Base-by-base conservation (phyloP, 495 filamentous ascomycete species). In the Gamarada debralockiae region DNA sequence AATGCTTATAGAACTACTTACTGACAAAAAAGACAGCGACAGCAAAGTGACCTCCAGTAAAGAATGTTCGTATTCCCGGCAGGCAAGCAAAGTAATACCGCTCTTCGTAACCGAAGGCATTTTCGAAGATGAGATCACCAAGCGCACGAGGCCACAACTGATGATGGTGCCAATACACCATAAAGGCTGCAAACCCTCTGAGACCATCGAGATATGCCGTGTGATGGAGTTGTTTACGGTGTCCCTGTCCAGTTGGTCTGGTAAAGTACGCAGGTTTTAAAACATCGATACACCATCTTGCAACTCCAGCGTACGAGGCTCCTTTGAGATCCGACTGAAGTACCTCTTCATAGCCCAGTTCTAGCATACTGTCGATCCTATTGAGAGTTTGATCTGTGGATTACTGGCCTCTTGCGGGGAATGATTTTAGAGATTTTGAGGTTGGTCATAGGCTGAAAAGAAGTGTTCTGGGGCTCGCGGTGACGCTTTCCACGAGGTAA, bases 1-100 rank as follows among this genome's bases (percentile, higher is more conserved):
- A n/a, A n/a, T n/a, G n/a, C n/a, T n/a, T n/a, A n/a, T n/a, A n/a
- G n/a, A n/a, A n/a, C n/a, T n/a, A 29, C 27, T 29, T 29, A 88
- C 27, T 80, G 48, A 86, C 79, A 65, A 86, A 88, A 71, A 88
- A 87, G 39, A 86, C 77, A 55, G 80, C 75, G 7, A 88, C 84
- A 77, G 85, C 84, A 52, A 83, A 79, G 48, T 79, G 78, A 18
- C 83, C 84, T 7, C 78, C 79, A 14, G 71, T 14, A 41, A 83
- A 71, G 15, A 86, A 62, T 49, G 85, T 66, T 36, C 83, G 76
- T 1, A 86, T 39, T 48, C 82, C 73, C 2, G 84, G 84, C 9
- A 86, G 64, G 60, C 84, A 80, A 47, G 81, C 73, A 42, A 84
- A 50, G 48, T 70, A 70, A 23, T 62, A 62, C 0, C 50, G 47